A percentile compares a stretch with the other conserved stretches of the same genome.
Evolutionary conservation across 495 filamentous ascomycete genomes (phyloP).

Genomic region (Pyronema omphalodes): DNA sequence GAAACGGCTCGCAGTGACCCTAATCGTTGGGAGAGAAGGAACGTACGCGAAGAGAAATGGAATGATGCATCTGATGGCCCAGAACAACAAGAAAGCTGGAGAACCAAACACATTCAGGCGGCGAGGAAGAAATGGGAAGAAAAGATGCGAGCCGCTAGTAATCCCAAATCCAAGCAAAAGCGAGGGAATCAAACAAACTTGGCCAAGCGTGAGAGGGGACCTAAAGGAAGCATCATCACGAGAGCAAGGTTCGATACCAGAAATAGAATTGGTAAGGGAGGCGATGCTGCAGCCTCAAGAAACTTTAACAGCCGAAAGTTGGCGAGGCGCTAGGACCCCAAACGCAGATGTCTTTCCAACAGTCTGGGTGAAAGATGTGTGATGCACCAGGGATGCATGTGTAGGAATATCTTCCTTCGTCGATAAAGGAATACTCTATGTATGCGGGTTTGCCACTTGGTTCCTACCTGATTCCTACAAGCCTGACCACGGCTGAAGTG

Average conservation of each 20-base stretch:
- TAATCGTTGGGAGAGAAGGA: neutral
- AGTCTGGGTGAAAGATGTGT: too few relatives aligned
- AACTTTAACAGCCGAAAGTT: too few relatives aligned
- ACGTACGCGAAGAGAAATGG: neutral
- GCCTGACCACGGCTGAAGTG: too few relatives aligned
- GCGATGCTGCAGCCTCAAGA: too few relatives aligned
- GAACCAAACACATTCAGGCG: neutral
- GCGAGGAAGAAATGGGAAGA: neutral
- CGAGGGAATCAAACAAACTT: neutral
- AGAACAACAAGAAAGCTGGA: neutral
- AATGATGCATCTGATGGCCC: neutral
- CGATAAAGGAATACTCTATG: too few relatives aligned
- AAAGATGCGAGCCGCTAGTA: neutral
- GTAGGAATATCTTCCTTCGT: too few relatives aligned
- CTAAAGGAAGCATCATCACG: neutral
- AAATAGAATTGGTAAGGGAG: neutral
- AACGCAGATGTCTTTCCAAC: too few relatives aligned
- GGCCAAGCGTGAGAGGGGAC: neutral
- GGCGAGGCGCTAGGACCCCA: too few relatives aligned
- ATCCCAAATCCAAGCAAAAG: neutral
- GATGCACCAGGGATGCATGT: too few relatives aligned
- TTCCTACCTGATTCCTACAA: too few relatives aligned
- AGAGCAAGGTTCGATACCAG: neutral
- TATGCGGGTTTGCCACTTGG: too few relatives aligned
- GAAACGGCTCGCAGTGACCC: neutral